phyloP scores from a whole-genome alignment of 768 basidiomycete genomes.

The Suillus variegatus region DNA sequence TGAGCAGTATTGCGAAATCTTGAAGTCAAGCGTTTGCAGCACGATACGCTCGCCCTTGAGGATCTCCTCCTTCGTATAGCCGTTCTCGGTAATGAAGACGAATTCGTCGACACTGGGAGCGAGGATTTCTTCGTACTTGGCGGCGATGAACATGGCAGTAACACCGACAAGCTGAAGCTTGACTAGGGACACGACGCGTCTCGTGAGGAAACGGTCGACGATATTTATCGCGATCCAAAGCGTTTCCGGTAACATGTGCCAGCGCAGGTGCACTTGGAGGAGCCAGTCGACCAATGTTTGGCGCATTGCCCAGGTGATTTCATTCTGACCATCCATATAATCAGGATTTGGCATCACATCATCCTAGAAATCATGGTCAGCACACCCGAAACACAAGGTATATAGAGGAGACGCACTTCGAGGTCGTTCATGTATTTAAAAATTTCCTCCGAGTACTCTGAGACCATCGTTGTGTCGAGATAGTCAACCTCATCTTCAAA shows the following conservation, averaged over 20 bases:
- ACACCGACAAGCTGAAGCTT: constrained; percentile 97
- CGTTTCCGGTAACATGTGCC: constrained; percentile 99
- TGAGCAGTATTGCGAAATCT: constrained; percentile 95
- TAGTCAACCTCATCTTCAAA: constrained; percentile 75
- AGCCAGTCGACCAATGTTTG: constrained; percentile 98
- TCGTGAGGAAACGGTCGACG: constrained; percentile 88
- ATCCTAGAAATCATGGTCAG: constrained; percentile 49
- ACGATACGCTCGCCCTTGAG: constrained; percentile 98
- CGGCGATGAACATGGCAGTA: constrained; percentile 98
- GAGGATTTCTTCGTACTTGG: constrained; percentile 99
- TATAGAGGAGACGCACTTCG: constrained; percentile 58
- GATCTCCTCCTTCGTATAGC: constrained; percentile 93
- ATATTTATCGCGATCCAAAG: constrained; percentile 99
- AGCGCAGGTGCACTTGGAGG: constrained; percentile 94
- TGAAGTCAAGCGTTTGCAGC: constrained; percentile 92
- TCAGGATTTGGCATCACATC: constrained; percentile 87
- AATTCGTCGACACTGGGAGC: constrained; percentile 98
- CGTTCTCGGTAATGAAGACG: constrained; percentile 96
- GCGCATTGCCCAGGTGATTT: constrained; percentile 93
- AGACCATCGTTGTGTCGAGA: constrained; percentile 88
- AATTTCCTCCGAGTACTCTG: constrained; percentile 98
- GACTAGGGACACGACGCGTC: constrained; percentile 82
- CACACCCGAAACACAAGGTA: constrained; percentile 12
- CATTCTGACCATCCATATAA: constrained; percentile 93
- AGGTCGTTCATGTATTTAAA: constrained; percentile 94